Evolutionary conservation across 495 filamentous ascomycete species (phyloP), one percentile per base, ranked within the genome.

Genomic region (Talaromyces stipitatus): DNA sequence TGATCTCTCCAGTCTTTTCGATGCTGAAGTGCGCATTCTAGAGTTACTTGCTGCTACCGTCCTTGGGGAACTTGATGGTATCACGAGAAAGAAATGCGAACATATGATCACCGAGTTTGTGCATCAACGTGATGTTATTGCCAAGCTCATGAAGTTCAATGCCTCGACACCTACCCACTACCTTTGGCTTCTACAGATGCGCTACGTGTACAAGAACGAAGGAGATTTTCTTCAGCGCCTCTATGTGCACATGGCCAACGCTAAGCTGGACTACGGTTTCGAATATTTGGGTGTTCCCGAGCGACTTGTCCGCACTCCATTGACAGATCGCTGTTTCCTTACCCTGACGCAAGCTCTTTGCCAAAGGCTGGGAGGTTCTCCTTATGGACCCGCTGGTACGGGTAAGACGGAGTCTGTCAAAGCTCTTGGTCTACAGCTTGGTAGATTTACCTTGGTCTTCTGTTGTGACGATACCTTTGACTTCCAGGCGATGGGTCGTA

Each of bases 391-490:
- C 36, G 94, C 94, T 38, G 94, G 94, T 75, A 99, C 94, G n/a
- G 94, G 94, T 67, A 99, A 99, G 72, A 99, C 94, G 0, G 94
- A 99, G 65, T 97, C 94, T 0, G 94, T 99, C 64, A 99, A 99
- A 72, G 94, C 94, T 26, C 80, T 99, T 27, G 94, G 94, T 76
- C 82, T 97, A 3, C 91, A 99, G 67, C 86, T 99, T 51, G 94
- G 94, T 66, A 86, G 94, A 53, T 99, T 97, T 69, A 99, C 95
- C 12, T 82, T 99, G 20, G 94, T 99, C 16, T 97, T 99, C 75
- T 96, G 92, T 69, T 99, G 94, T 72, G 94, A 99, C 65, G 94
- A 97, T 69, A 97, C 92, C 0, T 99, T 99, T 64, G 94, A 99
- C 72, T 97, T 96, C 78, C 94, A 99, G 66, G 94, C 94, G 30